Base-by-base conservation (phyloP, 2,329 filamentous ascomycete species). In the Fusarium cicatricum region DNA sequence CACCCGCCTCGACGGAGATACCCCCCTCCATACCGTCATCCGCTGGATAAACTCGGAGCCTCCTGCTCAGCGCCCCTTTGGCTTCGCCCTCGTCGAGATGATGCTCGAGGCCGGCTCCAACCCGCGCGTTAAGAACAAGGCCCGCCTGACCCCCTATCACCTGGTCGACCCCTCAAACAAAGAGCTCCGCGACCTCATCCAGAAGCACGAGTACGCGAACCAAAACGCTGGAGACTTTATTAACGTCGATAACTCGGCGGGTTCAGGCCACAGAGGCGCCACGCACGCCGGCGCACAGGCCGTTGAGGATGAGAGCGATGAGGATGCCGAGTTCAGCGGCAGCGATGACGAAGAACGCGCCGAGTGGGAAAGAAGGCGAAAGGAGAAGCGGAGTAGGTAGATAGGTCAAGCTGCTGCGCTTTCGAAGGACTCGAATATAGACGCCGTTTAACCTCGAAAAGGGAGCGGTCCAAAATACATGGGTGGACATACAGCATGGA, bases 1-100 rank as follows among this genome's bases (percentile, higher is more conserved):
- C 69, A 89, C 87, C 78, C 85, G 84, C 66, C 73, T 83, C 69
- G 90, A 94, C 55, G 83, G 85, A 59, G 90, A 95, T 75, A 93
- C 90, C 3, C 90, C 90, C 26, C 82, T 96, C 55, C 91, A 96
- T 81, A 85, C 85, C 70, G 90, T 87, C 50, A 86, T 95, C 65
- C 84, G 89, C 69, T 94, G 86, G 82, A 84, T 90, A 77, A 93
- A 93, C 81, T 77, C 78, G 50, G 83, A 90, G 69, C 81, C 83
- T 31, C 78, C 82, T 38, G 82, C 81, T 50, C 86, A 90, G 73
- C 84, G 85, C 75, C 79, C 83, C 58, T 85, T 85, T 62, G 90
- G 88, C 64, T 79, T 81, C 66, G 82, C 84, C 15, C 82, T 95
- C 48, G 83, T 94, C 65, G 83, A 88, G 66, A 91, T 95, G 81